These are phyloP conservation scores for Cyberlindnera maritima DNA, from an alignment of 805 yeast species.

Conservation along the genomic window DNA sequence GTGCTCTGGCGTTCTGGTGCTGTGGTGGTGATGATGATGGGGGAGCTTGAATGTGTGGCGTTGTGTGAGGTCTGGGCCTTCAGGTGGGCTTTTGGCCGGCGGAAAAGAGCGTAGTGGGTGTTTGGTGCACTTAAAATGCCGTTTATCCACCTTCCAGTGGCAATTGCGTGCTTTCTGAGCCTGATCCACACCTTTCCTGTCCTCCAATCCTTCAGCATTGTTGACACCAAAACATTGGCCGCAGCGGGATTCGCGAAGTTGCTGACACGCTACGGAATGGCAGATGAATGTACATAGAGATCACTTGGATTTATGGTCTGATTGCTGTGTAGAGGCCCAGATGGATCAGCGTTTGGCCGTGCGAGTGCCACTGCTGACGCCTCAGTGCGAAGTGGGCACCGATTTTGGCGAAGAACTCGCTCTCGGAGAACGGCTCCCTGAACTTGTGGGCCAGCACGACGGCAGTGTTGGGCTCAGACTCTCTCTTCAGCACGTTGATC, in stretches of 20 bases:
- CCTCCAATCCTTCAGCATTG: too few relatives aligned
- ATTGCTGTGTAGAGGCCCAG: constrained; percentile 20
- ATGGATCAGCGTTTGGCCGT: constrained; percentile 20
- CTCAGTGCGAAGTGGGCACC: constrained; percentile 7
- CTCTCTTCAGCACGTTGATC: constrained; percentile 29
- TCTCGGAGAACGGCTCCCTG: constrained; percentile 27
- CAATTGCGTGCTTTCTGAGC: too few relatives aligned
- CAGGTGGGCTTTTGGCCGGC: too few relatives aligned
- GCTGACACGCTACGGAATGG: constrained; percentile 5
- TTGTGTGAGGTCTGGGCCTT: too few relatives aligned
- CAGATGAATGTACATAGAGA: neutral
- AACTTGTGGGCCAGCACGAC: constrained; percentile 26
- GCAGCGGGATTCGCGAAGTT: neutral
- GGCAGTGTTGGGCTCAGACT: constrained; percentile 11
- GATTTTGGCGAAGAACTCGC: constrained; percentile 23
- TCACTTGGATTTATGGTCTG: neutral
- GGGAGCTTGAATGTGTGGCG: too few relatives aligned
- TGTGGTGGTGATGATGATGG: neutral
- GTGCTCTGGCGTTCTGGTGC: neutral
- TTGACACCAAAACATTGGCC: neutral
- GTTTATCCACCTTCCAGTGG: too few relatives aligned
- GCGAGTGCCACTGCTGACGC: constrained; percentile 21
- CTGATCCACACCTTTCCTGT: too few relatives aligned
- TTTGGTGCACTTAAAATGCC: too few relatives aligned
- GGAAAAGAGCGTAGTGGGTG: too few relatives aligned